A percentile compares a stretch with the other conserved stretches of the same genome.
These are phyloP conservation scores for Capsella bursapastoris DNA, from an alignment of 345 rosid genomes.

Conservation along the genomic window DNA sequence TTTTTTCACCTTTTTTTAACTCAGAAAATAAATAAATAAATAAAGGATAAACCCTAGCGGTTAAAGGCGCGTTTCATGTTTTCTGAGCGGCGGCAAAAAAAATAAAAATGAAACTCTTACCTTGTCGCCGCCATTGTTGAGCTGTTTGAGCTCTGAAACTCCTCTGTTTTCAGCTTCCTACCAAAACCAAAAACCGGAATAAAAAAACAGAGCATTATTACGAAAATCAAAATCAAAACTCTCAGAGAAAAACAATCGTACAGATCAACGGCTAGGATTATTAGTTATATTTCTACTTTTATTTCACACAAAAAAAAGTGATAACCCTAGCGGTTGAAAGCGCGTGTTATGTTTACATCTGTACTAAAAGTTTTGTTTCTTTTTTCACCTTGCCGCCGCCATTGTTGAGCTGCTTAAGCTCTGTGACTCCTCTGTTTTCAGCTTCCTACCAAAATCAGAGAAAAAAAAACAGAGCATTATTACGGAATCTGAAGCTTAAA, in stretches of 20 bases:
- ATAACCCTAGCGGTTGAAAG: slow-evolving; percentile 40
- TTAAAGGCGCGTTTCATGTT: slow-evolving; percentile 38
- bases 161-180: slow-evolving; percentile 62
- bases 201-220: slow-evolving; percentile 14
- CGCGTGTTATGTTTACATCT: slow-evolving; percentile 25
- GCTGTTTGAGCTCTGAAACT: slow-evolving; percentile 61
- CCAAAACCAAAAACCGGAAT: not conserved
- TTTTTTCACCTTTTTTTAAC: slow-evolving; percentile 1
- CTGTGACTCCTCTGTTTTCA: slow-evolving; percentile 56
- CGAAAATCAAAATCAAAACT: not conserved
- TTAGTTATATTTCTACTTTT: slow-evolving; percentile 14
- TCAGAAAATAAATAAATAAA: not conserved
- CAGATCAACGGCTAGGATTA: slow-evolving; percentile 30
- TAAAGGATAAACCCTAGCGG: slow-evolving; percentile 34
- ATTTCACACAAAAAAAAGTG: not conserved
- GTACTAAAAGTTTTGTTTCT: not conserved
- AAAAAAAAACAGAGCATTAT: slow-evolving; percentile 9
- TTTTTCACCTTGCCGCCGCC: slow-evolving; percentile 65
- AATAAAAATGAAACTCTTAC: slow-evolving; percentile 35
- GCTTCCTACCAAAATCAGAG: slow-evolving; percentile 47
- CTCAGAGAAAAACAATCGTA: not conserved
- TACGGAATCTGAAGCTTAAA: not conserved
- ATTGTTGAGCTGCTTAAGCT: slow-evolving; percentile 68
- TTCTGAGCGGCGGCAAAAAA: slow-evolving; percentile 29
- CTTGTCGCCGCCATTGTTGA: slow-evolving; percentile 75